phyloP scores from a whole-genome alignment of 352 stramenopile species.

The Blastocystis sp. region DNA sequence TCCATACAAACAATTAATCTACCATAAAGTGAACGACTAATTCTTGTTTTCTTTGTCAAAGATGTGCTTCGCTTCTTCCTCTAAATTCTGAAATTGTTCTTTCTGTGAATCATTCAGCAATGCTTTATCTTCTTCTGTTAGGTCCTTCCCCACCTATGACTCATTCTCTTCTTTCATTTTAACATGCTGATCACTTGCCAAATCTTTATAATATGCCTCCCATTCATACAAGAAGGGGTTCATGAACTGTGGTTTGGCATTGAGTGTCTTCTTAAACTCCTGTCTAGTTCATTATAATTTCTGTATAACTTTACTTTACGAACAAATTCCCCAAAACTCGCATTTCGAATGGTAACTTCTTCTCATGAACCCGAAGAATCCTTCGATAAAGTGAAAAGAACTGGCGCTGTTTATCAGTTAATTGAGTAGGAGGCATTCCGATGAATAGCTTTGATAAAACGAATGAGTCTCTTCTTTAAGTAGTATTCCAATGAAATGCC shows the following conservation, averaged over 20 bases:
- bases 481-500: neutral
- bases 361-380: slow-evolving; percentile 35
- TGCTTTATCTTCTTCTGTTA: slow-evolving; percentile 49
- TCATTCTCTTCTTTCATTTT: neutral
- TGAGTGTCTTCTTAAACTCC: slow-evolving; percentile 52
- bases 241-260: slow-evolving; percentile 54
- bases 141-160: slow-evolving; percentile 21
- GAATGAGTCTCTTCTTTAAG: neutral
- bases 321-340: slow-evolving; percentile 45
- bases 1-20: too few species aligned
- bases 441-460: neutral
- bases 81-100: slow-evolving; percentile 18
- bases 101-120: slow-evolving; percentile 41
- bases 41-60: slow-evolving; percentile 55
- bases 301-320: neutral
- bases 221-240: slow-evolving; percentile 43
- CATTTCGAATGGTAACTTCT: slow-evolving; percentile 59
- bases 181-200: slow-evolving; percentile 10
- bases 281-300: neutral
- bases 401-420: slow-evolving; percentile 22
- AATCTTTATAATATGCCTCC: slow-evolving; percentile 50
- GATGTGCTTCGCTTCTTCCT: slow-evolving; percentile 49
- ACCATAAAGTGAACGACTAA: neutral
- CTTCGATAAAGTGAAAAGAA: slow-evolving; percentile 51
- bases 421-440: neutral